phyloP scores from a whole-genome alignment of 2,329 filamentous ascomycete genomes.

The Fonsecaea pedrosoi region DNA sequence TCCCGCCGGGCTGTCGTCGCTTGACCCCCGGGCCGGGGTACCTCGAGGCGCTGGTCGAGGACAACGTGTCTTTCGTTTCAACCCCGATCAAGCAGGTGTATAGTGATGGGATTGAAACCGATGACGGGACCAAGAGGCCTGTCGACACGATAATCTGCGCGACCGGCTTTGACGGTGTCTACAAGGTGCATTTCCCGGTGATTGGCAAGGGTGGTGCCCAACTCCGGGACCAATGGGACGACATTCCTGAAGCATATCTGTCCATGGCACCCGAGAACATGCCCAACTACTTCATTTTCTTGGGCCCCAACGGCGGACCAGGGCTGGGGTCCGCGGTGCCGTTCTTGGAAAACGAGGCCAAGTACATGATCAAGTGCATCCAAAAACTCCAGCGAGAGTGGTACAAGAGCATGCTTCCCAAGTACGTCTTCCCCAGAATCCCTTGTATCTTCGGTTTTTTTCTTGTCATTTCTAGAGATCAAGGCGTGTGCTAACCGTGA shows the following conservation, averaged over 20 bases:
- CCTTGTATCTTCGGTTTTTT: too few species aligned
- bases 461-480: too few species aligned
- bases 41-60: neutral
- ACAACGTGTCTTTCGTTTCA: neutral
- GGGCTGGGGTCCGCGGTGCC: slow-evolving; percentile 10
- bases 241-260: slow-evolving; percentile 11
- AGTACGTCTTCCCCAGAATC: slow-evolving; percentile 1
- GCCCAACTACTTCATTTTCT: slow-evolving; percentile 21
- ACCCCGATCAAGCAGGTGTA: neutral
- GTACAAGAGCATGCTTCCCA: slow-evolving; percentile 13
- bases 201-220: slow-evolving; percentile 40
- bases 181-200: slow-evolving; percentile 27
- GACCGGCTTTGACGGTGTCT: neutral
- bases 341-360: slow-evolving; percentile 9
- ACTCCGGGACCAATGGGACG: slow-evolving; percentile 39
- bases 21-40: neutral
- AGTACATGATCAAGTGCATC: slow-evolving; percentile 19
- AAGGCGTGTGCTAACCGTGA: too few species aligned
- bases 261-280: slow-evolving; percentile 10
- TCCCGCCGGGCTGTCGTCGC: neutral
- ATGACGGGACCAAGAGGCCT: neutral
- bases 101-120: neutral
- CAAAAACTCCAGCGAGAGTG: slow-evolving; percentile 21
- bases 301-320: slow-evolving; percentile 20
- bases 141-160: slow-evolving; percentile 5